Evolutionary conservation across 257 asterid species (phyloP), one percentile per base, ranked within the genome.

Genomic region (Solanum lycopersicoides): DNA sequence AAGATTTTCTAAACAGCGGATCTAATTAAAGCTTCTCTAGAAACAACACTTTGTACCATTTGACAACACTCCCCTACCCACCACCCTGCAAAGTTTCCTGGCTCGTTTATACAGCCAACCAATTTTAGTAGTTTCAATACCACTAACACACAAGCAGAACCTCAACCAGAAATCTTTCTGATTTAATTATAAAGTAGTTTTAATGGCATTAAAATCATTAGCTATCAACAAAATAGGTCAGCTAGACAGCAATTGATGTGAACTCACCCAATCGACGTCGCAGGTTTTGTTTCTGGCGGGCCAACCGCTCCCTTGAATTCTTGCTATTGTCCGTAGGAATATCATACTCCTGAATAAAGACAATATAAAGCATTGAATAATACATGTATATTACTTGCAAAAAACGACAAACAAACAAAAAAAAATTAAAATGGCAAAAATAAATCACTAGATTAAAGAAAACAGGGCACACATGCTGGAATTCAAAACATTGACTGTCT

Each of bases 231-330:
- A 53, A 34, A 53, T 82, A 28, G 69, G 85, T 20, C 85, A 50
- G 85, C 68, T 50, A 30, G 18, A 11, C 41, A 71, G 37, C 3
- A 41, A 44, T 63, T 80, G 86, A 83, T 53, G 80, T 75, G 66
- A 88, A 88, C 98, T 92, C 88, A 96, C 99, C 99, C 91, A 95
- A 91, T 90, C 99, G 96, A 50, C 98, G 98, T 87, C 88, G 94
- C 89, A 96, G 97, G 90, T 95, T 96, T 90, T 95, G 98, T 92
- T 97, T 97, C 91, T 96, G 99, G 47, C 98, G 94, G 86, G 95
- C 95, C 92, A 97, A 90, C 86, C 98, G 91, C 89, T 97, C 99
- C 91, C 92, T 95, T 76, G 99, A 94, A 87, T 95, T 97, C 94
- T 94, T 97, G 90, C 92, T 83, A 89, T 88, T 93, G 86, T 96